Base-by-base conservation (phyloP, 2,329 filamentous ascomycete species). In the Trichoderma sp. region DNA sequence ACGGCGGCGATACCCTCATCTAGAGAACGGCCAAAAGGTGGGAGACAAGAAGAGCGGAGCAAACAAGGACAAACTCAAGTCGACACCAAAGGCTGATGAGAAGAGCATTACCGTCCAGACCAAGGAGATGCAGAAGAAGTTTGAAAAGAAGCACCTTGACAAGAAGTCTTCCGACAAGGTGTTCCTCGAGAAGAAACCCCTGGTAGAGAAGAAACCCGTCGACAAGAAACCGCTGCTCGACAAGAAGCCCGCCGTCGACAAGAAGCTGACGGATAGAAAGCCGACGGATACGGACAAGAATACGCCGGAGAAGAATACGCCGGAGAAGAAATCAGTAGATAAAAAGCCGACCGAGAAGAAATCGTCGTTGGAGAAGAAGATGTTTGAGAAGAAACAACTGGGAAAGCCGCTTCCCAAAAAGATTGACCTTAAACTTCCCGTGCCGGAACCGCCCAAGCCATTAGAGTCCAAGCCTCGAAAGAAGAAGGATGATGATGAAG, bases 1-100 rank as follows among this genome's bases (percentile, higher is more conserved):
- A 53, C 86, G 88, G 62, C 86, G 89, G 64, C 86, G 91, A 77
- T 90, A 93, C 78, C 85, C 89, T 11, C 93, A 93, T 73, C 85
- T 96, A 47, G 84, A 85, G 28, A 80, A 72, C 75, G 57, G 79
- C 78, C 62, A 28, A 53, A 78, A 79, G 69, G 39, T 80, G 77
- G 74, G 73, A 71, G 61, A 74, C 12, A 58, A 65, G 75, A 73
- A 79, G 79, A 65, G 74, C 76, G 39, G 69, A 69, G 63, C 74
- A 70, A 39, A 72, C 73, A 72, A 75, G 74, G 72, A 79, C 75
- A 78, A 77, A 71, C 70, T 70, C 36, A 78, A 76, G 28, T 58
- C 77, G 26, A 26, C 75, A 7, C 60, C 74, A 43, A 79, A 79
- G 53, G 62, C 74, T 21, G 68, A 70, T 30, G 32, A 75, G 15